Conservation (phyloP, 2,329 filamentous ascomycete genomes). For the Clonostachys chloroleuca region DNA sequence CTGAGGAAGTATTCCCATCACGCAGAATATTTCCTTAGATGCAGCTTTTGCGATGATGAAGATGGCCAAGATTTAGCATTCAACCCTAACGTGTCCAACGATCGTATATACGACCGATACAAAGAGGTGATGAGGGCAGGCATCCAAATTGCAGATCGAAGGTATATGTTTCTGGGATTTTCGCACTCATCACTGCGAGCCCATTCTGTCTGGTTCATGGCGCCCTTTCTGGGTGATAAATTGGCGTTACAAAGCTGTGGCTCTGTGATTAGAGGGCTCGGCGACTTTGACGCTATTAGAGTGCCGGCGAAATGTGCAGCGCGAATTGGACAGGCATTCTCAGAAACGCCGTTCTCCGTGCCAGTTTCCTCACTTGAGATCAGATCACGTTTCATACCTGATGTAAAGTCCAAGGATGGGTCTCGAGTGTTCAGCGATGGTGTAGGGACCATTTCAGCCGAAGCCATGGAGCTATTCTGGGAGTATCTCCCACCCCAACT, state of each 20-base stretch:
- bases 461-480: slow-evolving; percentile 58
- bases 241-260: slow-evolving; percentile 24
- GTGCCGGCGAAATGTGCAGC: slow-evolving; percentile 54
- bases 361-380: slow-evolving; percentile 33
- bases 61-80: slow-evolving; percentile 60
- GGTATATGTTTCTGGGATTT: slow-evolving; percentile 68
- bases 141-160: slow-evolving; percentile 58
- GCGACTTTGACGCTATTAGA: slow-evolving; percentile 43
- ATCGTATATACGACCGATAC: slow-evolving; percentile 55
- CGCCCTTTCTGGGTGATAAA: slow-evolving; percentile 34
- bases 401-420: slow-evolving; percentile 45
- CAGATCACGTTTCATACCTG: slow-evolving; percentile 27
- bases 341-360: slow-evolving; percentile 66
- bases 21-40: slow-evolving; percentile 62
- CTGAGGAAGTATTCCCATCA: slow-evolving; percentile 59
- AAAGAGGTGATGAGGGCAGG: slow-evolving; percentile 51
- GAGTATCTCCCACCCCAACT: slow-evolving; percentile 33
- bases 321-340: slow-evolving; percentile 64
- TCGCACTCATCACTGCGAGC: slow-evolving; percentile 73
- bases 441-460: slow-evolving; percentile 66
- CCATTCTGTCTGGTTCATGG: slow-evolving; percentile 64
- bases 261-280: slow-evolving; percentile 41
- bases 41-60: slow-evolving; percentile 75
- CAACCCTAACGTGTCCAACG: slow-evolving; percentile 40
- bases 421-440: slow-evolving; percentile 72